Evolutionary conservation across 805 yeast species (phyloP), one percentile per base, ranked within the genome.

Genomic region (Ogataea zsoltii): DNA sequence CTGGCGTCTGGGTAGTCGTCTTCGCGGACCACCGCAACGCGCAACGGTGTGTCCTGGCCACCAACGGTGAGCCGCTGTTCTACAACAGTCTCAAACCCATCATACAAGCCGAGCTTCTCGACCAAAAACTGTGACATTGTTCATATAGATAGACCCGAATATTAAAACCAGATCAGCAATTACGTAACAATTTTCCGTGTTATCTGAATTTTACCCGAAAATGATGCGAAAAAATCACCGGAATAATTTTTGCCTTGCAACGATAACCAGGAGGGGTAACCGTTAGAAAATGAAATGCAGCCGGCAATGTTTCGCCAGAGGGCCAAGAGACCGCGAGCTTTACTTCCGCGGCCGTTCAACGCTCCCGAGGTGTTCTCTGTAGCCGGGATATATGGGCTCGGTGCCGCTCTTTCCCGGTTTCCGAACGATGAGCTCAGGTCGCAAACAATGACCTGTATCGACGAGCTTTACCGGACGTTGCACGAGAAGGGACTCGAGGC

Each of bases 1-100:
- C 48, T 5, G 28, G 49, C 1, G 50, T 62, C 2, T 71, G 68
- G 51, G 56, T 79, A 9, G 60, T 79, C 3, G 61, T 69, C 16
- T 84, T 84, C 53, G 67, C 67, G 13, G 69, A 73, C 49, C 46
- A 53, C 2, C 48, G 57, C 2, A 79, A 77, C 45, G 82, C 88
- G 2, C 50, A 48, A 15, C 62, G 80, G 33, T 83, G 83, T 57
- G 76, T 75, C 4, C 60, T 76, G 12, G 73, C 75, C 49, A 73
- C 69, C 54, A 80, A 84, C 57, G 85, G 85, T 2, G 51, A 56
- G 16, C 57, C 55, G 17, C 59, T 67, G 45, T 67, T 63, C 46
- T 54, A 57, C 25, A 58, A 63, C 6, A 26, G 41, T 1, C 40
- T 48, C 16, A 46, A 62, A 41, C 69, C 71, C 2, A 49, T 60